Conservation (phyloP, 129 eudicot genomes). For the Pseudognaphalium luteoalbum region DNA sequence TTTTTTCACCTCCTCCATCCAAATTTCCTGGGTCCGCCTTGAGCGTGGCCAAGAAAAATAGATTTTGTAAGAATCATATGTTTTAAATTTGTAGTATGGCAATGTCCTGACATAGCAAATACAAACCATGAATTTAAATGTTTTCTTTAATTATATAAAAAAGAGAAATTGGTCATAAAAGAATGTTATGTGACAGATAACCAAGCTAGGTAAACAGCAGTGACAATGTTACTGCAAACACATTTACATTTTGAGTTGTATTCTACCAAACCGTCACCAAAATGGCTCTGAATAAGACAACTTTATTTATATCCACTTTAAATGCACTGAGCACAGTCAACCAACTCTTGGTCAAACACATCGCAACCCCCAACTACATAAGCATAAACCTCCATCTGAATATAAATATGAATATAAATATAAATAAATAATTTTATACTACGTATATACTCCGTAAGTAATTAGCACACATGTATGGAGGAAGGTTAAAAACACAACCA, state of each 20-base stretch:
- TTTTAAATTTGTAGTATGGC: too few relatives aligned
- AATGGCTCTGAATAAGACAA: constrained; percentile 19
- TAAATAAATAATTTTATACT: too few relatives aligned
- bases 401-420: too few relatives aligned
- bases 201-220: neutral
- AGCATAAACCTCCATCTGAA: neutral
- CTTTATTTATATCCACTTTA: constrained; percentile 19
- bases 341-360: constrained; percentile 23
- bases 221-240: constrained; percentile 15
- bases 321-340: constrained; percentile 32
- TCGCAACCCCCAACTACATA: constrained; percentile 14
- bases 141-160: neutral
- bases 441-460: too few relatives aligned
- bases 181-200: constrained; percentile 22
- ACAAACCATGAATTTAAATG: neutral
- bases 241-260: constrained; percentile 13
- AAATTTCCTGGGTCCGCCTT: too few relatives aligned
- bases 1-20: too few relatives aligned
- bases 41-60: too few relatives aligned
- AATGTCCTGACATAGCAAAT: neutral
- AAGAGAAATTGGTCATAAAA: neutral
- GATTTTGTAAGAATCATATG: too few relatives aligned
- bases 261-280: neutral
- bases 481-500: too few relatives aligned
- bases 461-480: too few relatives aligned